phyloP scores from a whole-genome alignment of 2,329 filamentous ascomycete species.

The Aureobasidium sp. region DNA sequence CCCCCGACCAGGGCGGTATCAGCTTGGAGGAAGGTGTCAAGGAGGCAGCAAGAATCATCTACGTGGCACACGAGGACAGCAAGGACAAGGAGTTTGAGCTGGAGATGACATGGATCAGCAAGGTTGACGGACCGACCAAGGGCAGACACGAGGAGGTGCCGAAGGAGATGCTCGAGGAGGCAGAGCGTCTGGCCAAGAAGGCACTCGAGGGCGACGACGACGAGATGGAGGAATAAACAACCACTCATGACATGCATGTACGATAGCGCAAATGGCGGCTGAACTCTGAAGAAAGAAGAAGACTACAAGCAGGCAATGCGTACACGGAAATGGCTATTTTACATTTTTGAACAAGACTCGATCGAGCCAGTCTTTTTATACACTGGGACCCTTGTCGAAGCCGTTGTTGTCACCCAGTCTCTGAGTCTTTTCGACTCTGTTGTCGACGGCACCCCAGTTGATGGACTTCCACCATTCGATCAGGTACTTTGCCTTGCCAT shows the following conservation, averaged over 20 bases:
- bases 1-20: conserved; percentile 52
- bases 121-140: conserved; percentile 74
- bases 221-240: conserved; percentile 74
- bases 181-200: conserved; percentile 85
- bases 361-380: neutral
- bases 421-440: neutral
- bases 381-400: neutral
- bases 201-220: conserved; percentile 78
- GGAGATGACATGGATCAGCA: conserved; percentile 98
- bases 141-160: conserved; percentile 90
- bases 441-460: conserved; percentile 66
- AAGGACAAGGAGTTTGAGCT: conserved; percentile 99
- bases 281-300: neutral
- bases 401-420: neutral
- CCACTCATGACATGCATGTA: conserved; percentile 13
- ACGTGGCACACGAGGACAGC: conserved; percentile 95
- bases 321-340: conserved; percentile 10
- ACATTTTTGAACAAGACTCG: neutral
- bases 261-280: conserved; percentile 4
- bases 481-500: conserved; percentile 67
- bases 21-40: conserved; percentile 83
- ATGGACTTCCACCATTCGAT: conserved; percentile 80
- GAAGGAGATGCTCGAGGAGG: conserved; percentile 81
- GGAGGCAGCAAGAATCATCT: conserved; percentile 94
- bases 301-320: neutral